Base-by-base conservation (phyloP, 2,329 filamentous ascomycete species). In the Alternaria arbusti region DNA sequence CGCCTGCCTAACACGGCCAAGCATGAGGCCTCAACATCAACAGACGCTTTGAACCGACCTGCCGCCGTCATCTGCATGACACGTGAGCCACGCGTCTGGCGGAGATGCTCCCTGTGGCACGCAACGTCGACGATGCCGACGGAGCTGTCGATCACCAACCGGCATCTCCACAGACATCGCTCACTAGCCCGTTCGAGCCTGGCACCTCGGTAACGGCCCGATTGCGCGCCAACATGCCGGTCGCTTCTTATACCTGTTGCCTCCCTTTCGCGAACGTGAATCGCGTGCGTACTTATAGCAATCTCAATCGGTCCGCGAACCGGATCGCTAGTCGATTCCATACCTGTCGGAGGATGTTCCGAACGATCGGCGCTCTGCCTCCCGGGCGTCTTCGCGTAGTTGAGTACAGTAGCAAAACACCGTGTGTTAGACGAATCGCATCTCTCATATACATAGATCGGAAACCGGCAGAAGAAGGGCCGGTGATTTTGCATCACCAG, bases 31-130 rank as follows among this genome's bases (percentile, higher is more conserved):
- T 36, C 22, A 47, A n/a, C 22, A 47, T 3, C 22, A 4, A 3
- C 8, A 22, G 3, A 47, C 22, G 22, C 9, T 0, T 47, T 3
- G 22, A 51, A 13, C 20, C 17, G 12, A 32, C 2, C 49, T 12
- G 49, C 49, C 49, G 49, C 49, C 49, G 49, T 36, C 28, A 23
- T n/a, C n/a, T 36, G 49, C 45, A 26, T 1, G 20, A 23, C 44
- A 46, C 1, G 43, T 17, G 20, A 23, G 9, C 7, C 17, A 51
- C 17, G 28, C 8, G 20, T 17, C 5, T 51, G 28, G 2, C 26
- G 28, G 13, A 32, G 28, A 20, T 13, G 20, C 22, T 32, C 28
- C 22, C 13, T 47, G 12, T 25, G 22, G 17, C 11, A 3, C 3
- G 3, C 10, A 32, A 51, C 8, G 15, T 36, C 20, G 12, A 11